phyloP scores from a whole-genome alignment of 1,284 basidiomycete genomes.

The Puccinia novopanici region DNA sequence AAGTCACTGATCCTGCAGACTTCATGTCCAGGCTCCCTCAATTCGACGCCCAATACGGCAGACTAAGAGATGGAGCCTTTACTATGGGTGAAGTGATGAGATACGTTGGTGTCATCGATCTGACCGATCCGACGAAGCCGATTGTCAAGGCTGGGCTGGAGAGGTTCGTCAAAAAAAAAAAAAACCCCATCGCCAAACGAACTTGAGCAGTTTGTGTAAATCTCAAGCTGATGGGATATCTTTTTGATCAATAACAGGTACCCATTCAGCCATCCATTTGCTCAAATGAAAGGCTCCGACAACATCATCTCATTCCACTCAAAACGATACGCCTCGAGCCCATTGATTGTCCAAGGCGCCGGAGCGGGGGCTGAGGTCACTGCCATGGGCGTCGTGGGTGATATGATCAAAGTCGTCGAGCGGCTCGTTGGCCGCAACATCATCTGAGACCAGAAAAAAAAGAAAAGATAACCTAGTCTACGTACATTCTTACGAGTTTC shows the following conservation, averaged over 20 bases:
- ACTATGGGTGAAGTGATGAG: slow-evolving; percentile 78
- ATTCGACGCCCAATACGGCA: slow-evolving; percentile 78
- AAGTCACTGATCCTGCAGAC: slow-evolving; percentile 68
- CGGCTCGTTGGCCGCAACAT: slow-evolving; percentile 56
- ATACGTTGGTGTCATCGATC: slow-evolving; percentile 93
- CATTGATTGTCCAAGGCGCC: slow-evolving; percentile 85
- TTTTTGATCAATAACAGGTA: slow-evolving; percentile 66
- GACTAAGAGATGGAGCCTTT: slow-evolving; percentile 74
- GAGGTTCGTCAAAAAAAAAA: slow-evolving; percentile 65
- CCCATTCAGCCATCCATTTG: slow-evolving; percentile 84
- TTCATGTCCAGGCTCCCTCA: slow-evolving; percentile 79
- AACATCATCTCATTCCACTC: slow-evolving; percentile 98
- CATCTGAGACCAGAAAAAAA: background rate
- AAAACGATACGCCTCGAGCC: slow-evolving; percentile 74
- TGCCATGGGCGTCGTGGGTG: slow-evolving; percentile 92
- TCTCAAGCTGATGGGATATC: slow-evolving; percentile 32
- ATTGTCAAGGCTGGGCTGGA: slow-evolving; percentile 83
- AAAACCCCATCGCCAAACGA: background rate
- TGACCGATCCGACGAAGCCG: slow-evolving; percentile 63
- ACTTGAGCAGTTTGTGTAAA: background rate
- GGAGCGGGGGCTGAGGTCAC: slow-evolving; percentile 96
- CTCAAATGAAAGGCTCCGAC: slow-evolving; percentile 90
- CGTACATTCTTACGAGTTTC: background rate
- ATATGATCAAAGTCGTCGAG: slow-evolving; percentile 63
- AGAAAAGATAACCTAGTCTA: background rate